A percentile compares a stretch with the other conserved stretches of the same genome.
Evolutionary conservation across 108 stramenopile genomes (phyloP).

Genomic region (Fistulifera solaris): DNA sequence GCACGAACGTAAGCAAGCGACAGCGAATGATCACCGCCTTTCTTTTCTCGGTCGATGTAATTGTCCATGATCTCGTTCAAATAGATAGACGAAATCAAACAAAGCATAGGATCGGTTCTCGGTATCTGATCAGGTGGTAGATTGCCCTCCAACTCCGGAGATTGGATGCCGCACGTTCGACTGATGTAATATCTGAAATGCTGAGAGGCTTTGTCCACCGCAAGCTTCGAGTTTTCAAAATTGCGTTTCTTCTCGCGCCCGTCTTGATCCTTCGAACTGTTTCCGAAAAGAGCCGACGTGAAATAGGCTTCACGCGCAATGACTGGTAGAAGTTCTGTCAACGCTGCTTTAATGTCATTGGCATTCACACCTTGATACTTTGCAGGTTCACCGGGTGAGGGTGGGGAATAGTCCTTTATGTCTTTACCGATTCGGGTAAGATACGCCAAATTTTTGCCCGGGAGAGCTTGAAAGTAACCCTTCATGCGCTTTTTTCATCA

Average conservation of each 20-base stretch:
- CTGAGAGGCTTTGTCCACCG: conserved; percentile 71
- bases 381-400: conserved; percentile 3
- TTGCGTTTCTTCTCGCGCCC: conserved; percentile 84
- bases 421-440: conserved; percentile 48
- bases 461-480: conserved; percentile 75
- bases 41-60: conserved; percentile 82
- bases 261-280: conserved; percentile 66
- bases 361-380: conserved; percentile 63
- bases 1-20: conserved; percentile 82
- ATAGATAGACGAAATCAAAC: conserved; percentile 71
- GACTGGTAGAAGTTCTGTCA: conserved; percentile 68
- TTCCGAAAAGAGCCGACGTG: conserved; percentile 77
- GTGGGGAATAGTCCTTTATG: conserved; percentile 57
- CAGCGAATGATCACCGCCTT: conserved; percentile 80
- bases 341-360: conserved; percentile 56
- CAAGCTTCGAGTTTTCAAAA: conserved; percentile 74
- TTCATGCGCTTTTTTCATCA: conserved; percentile 84
- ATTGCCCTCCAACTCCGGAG: conserved; percentile 40
- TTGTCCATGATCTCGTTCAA: conserved; percentile 83
- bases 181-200: conserved; percentile 81
- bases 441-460: conserved; percentile 67
- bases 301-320: conserved; percentile 86
- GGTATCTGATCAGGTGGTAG: conserved; percentile 5
- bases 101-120: conserved; percentile 72
- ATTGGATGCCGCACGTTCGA: conserved; percentile 71